Base-by-base conservation (phyloP, 345 rosid genomes). In the Citrus sp. region DNA sequence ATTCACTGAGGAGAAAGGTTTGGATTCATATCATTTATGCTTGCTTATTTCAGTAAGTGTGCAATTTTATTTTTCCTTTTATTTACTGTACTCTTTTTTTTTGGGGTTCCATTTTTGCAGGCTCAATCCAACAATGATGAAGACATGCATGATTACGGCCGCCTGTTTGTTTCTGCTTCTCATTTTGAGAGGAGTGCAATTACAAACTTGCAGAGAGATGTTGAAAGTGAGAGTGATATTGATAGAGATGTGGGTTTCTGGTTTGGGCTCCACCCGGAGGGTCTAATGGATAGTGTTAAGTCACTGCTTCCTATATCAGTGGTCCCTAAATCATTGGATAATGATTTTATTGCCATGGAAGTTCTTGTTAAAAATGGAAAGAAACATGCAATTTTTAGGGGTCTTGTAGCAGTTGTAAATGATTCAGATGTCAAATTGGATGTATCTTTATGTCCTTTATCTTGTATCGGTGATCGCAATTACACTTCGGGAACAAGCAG, bases 361-460 rank as follows among this genome's bases (percentile, higher is more conserved):
- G 92, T 92, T 81, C 80, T 86, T 67, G 85, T 93, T 91, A 92
- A 89, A 89, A 89, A 92, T 88, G 97, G 99, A 78, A 92, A 91
- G 93, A 96, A 94, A 85, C 97, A 94, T 77, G 97, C 86, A 73
- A 84, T 90, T 86, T 92, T 96, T 81, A 91, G 99, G 89, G 85
- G 97, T 78, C 93, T 96, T 81, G 97, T 92, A 24, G 86, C 94
- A 5, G 92, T 90, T 74, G 82, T 88, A 74, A 96, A 96, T 89
- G 99, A 94, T 85, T 89, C 95, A 64, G 94, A 94, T 83, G 80
- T 91, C 83, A 90, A 83, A 85, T 72, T 96, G 86, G 97, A 92
- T 80, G 80, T 96, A 83, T 89, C 87, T 30, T 56, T 90, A 65
- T 83, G 89, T 77, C 84, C 87, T 55, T 64, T 62, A n/a, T 79